Evolutionary conservation across 306 rosid genomes (phyloP).

Genomic region (Herpetospermum pedunculosum): DNA sequence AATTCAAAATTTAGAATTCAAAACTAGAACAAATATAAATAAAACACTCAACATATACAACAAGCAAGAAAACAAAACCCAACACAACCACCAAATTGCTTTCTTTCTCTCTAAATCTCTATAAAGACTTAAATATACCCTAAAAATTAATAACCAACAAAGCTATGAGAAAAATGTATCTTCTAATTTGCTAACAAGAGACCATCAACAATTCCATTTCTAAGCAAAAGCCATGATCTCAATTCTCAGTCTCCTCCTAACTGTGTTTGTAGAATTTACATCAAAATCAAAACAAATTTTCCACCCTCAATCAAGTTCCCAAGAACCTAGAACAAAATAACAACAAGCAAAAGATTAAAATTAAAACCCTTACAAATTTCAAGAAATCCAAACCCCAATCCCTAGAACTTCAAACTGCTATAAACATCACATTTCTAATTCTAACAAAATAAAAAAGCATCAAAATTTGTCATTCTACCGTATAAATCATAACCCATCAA

Average conservation of each 20-base stretch:
- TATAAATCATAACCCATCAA: neutral
- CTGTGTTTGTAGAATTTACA: neutral
- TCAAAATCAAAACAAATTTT: neutral
- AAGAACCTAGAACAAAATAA: neutral
- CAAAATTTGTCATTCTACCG: neutral
- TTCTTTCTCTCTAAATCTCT: too few relatives aligned
- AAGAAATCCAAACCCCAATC: neutral
- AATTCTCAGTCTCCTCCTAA: constrained; percentile 3
- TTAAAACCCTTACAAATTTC: too few relatives aligned
- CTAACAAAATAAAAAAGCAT: neutral
- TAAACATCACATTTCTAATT: neutral
- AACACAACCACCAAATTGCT: too few relatives aligned
- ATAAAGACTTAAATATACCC: too few relatives aligned
- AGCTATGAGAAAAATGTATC: too few relatives aligned
- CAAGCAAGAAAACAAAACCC: too few relatives aligned
- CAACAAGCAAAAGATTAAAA: neutral
- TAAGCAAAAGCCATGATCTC: constrained; percentile 48
- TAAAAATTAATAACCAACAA: too few relatives aligned
- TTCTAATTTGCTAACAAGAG: too few relatives aligned
- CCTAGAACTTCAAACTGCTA: neutral
- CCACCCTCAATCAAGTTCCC: neutral
- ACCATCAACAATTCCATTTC: constrained; percentile 65
- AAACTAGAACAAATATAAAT: too few relatives aligned
- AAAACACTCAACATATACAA: too few relatives aligned
- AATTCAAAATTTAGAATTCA: too few relatives aligned